Evolutionary conservation across 805 yeast species (phyloP).

Genomic region (Cyberlindnera misumaiensis): DNA sequence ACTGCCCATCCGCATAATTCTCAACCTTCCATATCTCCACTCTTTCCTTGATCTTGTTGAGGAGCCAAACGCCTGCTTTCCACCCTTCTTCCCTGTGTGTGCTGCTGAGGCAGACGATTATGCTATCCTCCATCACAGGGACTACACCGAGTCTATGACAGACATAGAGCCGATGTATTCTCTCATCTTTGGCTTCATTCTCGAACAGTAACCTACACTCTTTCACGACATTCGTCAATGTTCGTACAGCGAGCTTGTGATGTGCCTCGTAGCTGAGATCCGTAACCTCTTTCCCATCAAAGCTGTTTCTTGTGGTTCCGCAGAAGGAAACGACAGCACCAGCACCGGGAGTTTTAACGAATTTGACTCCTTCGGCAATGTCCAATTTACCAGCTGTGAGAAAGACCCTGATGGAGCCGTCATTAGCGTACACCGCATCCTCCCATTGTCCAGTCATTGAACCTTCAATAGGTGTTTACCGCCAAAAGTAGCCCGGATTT

Average conservation of each 20-base stretch:
- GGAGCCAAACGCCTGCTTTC: conserved; percentile 36
- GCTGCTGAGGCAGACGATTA: conserved; percentile 36
- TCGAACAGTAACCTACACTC: conserved; percentile 25
- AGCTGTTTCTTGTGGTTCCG: conserved; percentile 42
- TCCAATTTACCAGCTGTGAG: conserved; percentile 21
- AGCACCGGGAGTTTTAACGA: conserved; percentile 35
- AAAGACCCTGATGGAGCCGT: conserved; percentile 15
- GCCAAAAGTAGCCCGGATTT: not conserved
- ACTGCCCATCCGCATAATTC: conserved; percentile 33
- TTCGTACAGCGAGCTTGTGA: conserved; percentile 31
- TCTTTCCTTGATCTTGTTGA: conserved; percentile 37
- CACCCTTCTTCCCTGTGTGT: conserved; percentile 44
- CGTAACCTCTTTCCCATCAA: conserved; percentile 34
- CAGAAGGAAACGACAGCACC: conserved; percentile 46
- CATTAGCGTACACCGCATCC: not conserved
- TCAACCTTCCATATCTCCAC: conserved; percentile 50
- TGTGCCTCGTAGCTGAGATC: conserved; percentile 42
- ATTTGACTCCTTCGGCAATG: conserved; percentile 23
- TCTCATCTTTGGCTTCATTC: conserved; percentile 11
- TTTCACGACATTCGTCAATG: conserved; percentile 30
- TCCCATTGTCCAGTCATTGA: not conserved
- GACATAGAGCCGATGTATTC: conserved; percentile 32
- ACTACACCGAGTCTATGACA: conserved; percentile 42
- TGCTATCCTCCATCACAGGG: conserved; percentile 40
- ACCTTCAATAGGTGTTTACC: not conserved